Percentiles rank a stretch among this genome's conserved stretches.
Evolutionary conservation across 495 filamentous ascomycete species (phyloP).

Genomic region (Lindgomyces ingoldianus): DNA sequence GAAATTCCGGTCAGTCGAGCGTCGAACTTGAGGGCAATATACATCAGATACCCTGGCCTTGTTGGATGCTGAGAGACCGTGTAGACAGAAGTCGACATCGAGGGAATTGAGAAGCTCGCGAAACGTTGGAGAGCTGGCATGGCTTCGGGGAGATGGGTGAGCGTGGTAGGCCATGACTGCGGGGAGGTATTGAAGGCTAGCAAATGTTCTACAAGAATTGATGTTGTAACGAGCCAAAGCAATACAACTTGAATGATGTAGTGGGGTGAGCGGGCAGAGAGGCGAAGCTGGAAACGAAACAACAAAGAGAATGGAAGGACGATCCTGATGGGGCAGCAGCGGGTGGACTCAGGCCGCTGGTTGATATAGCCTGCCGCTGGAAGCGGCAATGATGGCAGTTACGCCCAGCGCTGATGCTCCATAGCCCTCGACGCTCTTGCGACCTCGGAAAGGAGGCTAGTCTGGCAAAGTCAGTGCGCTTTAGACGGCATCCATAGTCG

Average conservation of each 20-base stretch:
- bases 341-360: too few species aligned
- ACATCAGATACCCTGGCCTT: slow-evolving; percentile 10
- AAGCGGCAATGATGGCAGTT: too few species aligned
- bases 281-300: too few species aligned
- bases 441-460: too few species aligned
- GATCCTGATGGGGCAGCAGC: too few species aligned
- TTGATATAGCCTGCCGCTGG: too few species aligned
- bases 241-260: neutral
- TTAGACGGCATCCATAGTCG: slow-evolving; percentile 84
- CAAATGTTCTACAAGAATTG: neutral
- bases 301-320: too few species aligned
- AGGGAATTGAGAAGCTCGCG: neutral
- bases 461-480: neutral
- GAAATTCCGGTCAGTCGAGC: neutral
- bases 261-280: too few species aligned
- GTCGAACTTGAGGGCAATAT: slow-evolving; percentile 30
- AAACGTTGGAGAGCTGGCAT: neutral
- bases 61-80: slow-evolving; percentile 12
- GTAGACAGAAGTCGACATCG: slow-evolving; percentile 6
- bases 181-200: neutral
- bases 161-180: slow-evolving; percentile 6
- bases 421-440: too few species aligned
- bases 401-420: too few species aligned
- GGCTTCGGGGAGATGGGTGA: slow-evolving; percentile 7
- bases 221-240: neutral